A percentile compares a stretch with the other conserved stretches of the same genome.
phyloP scores from a whole-genome alignment of 371 early-diverging fungal genomes.

The Massospora cicadina region DNA sequence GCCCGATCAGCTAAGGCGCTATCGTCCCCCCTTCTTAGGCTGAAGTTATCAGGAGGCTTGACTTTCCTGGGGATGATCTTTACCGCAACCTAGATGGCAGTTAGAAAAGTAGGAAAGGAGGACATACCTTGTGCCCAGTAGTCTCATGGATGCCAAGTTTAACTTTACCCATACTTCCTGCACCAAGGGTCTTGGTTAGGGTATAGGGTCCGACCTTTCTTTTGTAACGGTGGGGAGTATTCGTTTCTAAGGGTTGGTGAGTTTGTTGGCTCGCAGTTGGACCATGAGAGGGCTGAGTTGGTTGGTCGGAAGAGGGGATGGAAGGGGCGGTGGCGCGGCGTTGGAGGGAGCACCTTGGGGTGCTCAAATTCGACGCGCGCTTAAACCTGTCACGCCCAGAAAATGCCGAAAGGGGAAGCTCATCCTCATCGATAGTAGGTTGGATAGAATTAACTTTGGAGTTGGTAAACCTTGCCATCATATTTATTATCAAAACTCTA shows the following conservation, averaged over 20 bases:
- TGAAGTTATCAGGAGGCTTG: neutral
- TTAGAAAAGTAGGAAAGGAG: neutral
- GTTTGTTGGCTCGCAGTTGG: neutral
- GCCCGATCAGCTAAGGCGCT: conserved; percentile 3
- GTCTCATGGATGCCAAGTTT: conserved; percentile 75
- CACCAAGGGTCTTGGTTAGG: conserved; percentile 76
- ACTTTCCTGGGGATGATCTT: conserved; percentile 7
- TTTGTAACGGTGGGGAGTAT: conserved; percentile 2
- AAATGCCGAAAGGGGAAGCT: conserved; percentile 2
- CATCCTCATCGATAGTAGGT: neutral
- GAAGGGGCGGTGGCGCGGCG: conserved; percentile 6
- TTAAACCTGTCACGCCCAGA: neutral
- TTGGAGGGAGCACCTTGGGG: neutral
- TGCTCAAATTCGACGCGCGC: neutral
- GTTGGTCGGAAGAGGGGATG: neutral
- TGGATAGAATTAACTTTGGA: neutral
- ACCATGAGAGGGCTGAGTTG: neutral
- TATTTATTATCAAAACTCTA: too few relatives aligned
- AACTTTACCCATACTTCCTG: conserved; percentile 94
- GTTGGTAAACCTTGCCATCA: neutral
- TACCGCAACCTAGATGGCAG: conserved; percentile 6
- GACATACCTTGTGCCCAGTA: conserved; percentile 56
- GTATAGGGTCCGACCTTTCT: conserved; percentile 52
- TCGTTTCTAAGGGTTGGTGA: neutral
- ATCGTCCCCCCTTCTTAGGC: neutral